Evolutionary conservation across 805 yeast genomes (phyloP).

Genomic region (Candida ficus): DNA sequence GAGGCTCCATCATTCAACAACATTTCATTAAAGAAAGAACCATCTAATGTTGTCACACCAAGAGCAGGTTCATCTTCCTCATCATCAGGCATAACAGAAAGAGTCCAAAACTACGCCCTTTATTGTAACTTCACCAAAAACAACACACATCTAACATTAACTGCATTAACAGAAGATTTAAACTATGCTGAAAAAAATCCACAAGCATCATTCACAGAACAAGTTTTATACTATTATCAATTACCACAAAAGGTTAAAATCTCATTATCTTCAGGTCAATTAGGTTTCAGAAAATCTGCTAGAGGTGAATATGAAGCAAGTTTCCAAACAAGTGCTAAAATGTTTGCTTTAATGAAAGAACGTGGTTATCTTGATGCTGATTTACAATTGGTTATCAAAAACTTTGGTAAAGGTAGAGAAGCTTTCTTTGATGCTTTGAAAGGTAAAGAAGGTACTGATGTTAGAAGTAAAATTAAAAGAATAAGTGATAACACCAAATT

Average conservation of each 20-base stretch:
- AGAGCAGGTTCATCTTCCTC: conserved; percentile 8
- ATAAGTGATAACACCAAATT: conserved; percentile 75
- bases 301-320: conserved; percentile 93
- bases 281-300: conserved; percentile 86
- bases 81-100: conserved; percentile 17
- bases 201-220: conserved; percentile 52
- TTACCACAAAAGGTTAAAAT: conserved; percentile 72
- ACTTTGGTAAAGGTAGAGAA: conserved; percentile 85
- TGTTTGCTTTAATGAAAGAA: conserved; percentile 69
- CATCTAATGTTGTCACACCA: conserved; percentile 8
- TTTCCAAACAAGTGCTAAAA: conserved; percentile 72
- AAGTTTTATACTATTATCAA: conserved; percentile 71
- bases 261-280: conserved; percentile 72
- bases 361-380: conserved; percentile 50
- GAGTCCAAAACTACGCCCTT: conserved; percentile 59
- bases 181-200: conserved; percentile 54
- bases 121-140: conserved; percentile 76
- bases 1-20: conserved; percentile 8
- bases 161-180: conserved; percentile 62
- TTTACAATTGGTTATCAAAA: conserved; percentile 72
- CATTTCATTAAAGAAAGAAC: background rate
- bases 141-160: conserved; percentile 75
- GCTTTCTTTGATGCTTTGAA: conserved; percentile 80
- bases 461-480: conserved; percentile 63
- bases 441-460: conserved; percentile 79